Base-by-base conservation (phyloP, 495 filamentous ascomycete genomes). In the Neurospora sp. region DNA sequence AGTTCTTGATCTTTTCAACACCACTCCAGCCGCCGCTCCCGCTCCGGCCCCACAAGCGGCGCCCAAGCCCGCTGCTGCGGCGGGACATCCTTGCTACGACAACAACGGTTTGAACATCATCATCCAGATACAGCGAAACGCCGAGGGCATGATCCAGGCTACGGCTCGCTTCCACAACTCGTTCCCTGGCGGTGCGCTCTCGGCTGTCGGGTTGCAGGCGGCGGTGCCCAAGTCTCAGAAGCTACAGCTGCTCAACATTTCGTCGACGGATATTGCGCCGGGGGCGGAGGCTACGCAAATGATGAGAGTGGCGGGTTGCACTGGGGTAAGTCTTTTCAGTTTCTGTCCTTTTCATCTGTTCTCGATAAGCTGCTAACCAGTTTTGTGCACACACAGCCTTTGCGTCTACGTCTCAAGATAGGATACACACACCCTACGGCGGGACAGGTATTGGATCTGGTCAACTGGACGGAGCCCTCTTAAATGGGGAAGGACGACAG, bases 151-250 rank as follows among this genome's bases (percentile, higher is more conserved):
- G 7, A 85, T 93, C 18, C 93, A 97, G 78, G 90, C 97, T 9
- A 83, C 91, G 38, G 93, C 93, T 20, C 89, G 92, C 7, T 98
- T 99, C 87, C 85, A 86, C 16, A 98, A 98, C 79, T 85, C 82
- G 1, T 91, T 89, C 16, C 40, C 74, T 9, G 88, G 87, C 69
- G 84, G 84, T 38, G 78, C 81, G n/a, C 86, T 98, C 68, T 86
- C 88, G 18, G 87, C 83, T 41, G 92, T 98, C 20, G 90, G 90
- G 7, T 79, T 99, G 70, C 96, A 98, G 81, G 96, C 94, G 68
- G 96, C 96, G 5, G 96, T 98, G 74, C 96, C 96, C 7, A 98
- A 97, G 84, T 93, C 90, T 42, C 96, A 98, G 82, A 95, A 93
- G 77, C 80, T 99, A 74, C 93, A 97, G 80, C 84, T 99, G 69